Conservation (phyloP, 148 eudicot genomes). For the Cornus kousa region DNA sequence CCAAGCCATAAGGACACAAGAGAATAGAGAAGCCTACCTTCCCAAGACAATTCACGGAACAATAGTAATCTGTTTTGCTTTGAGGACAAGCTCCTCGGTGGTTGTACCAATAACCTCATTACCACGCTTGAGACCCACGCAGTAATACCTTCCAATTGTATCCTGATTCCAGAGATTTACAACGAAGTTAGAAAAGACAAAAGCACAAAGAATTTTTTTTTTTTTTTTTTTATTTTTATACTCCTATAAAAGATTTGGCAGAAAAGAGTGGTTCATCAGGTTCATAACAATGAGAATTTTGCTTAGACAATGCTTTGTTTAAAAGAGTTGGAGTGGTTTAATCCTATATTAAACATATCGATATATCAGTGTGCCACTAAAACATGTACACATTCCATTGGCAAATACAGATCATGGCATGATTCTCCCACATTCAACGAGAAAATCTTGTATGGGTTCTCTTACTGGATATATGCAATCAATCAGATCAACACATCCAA, state of each 20-base stretch:
- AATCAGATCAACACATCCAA: neutral
- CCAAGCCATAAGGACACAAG: neutral
- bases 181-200: neutral
- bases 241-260: neutral
- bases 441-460: neutral
- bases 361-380: neutral
- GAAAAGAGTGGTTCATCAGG: neutral
- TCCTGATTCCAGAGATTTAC: constrained; percentile 39
- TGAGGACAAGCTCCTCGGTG: constrained; percentile 73
- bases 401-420: neutral
- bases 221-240: no score
- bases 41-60: constrained; percentile 21
- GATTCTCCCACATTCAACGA: neutral
- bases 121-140: constrained; percentile 69
- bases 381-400: neutral
- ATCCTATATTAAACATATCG: neutral
- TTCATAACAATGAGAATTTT: neutral
- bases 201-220: neutral
- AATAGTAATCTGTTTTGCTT: constrained; percentile 40
- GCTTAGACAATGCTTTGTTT: neutral
- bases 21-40: neutral
- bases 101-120: constrained; percentile 86
- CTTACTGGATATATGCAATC: neutral
- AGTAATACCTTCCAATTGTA: constrained; percentile 66
- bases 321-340: neutral